Evolutionary conservation across 2,329 filamentous ascomycete species (phyloP), one percentile per base, ranked within the genome.

Genomic region (Neocatenulostroma microsporum): DNA sequence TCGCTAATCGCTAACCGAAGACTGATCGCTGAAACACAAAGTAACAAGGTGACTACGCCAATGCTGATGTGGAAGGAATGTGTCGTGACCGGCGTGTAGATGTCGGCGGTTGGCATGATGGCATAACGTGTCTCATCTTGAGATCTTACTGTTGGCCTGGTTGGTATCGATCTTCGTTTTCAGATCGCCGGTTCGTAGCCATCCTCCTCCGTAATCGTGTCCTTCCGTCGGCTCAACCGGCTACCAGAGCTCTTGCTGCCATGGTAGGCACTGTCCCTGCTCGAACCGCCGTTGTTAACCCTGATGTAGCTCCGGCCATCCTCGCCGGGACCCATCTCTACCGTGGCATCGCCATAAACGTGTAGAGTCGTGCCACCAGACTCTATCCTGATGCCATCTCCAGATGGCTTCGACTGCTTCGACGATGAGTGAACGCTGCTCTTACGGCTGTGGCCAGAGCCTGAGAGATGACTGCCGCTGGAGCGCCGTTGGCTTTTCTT

Each of bases 381-480:
- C 37, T 50, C 36, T 33, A 57, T 55, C 32, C 44, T 45, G 28
- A 56, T 47, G 6, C 43, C 44, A 7, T 48, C 42, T 4, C n/a
- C n/a, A n/a, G n/a, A n/a, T n/a, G 46, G 29, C 14, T 41, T 45
- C 3, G 47, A 47, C 2, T 36, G 20, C 31, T 49, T 44, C 5
- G 46, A 50, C 2, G 52, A 54, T 20, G 11, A 31, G n/a, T n/a
- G n/a, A 18, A 34, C 34, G 25, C 39, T 42, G 36, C 44, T 52
- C 37, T 49, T 53, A 5, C 45, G 45, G 36, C 52, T 55, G 25
- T 45, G 49, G 9, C 42, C 46, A 11, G 53, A 56, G 28, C 41
- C 37, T 25, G 43, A 34, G 11, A 35, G 40, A 17, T 44, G 40
- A 18, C 37, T 41, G 2, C 46, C 27, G 27, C 34, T 41, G 15